Conservation (phyloP, 352 stramenopile species). For the Sclerospora graminicola region DNA sequence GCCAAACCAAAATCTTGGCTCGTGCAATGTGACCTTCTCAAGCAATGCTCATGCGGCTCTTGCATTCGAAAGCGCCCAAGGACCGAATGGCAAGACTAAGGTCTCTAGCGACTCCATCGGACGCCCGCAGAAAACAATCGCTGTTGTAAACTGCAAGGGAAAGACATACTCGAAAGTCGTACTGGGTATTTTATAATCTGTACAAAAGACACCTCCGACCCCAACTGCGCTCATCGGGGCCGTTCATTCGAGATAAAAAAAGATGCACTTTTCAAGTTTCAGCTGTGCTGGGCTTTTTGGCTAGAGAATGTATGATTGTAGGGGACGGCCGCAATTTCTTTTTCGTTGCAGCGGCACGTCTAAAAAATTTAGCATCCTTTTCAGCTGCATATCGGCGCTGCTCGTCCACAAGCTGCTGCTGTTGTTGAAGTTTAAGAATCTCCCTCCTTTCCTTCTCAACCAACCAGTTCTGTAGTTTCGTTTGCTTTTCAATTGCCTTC, state of each 20-base stretch:
- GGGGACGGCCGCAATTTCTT: slow-evolving; percentile 35
- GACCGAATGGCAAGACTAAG: slow-evolving; percentile 24
- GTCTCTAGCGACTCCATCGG: slow-evolving; percentile 50
- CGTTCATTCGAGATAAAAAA: slow-evolving; percentile 11
- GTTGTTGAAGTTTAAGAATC: slow-evolving; percentile 68
- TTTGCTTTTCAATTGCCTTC: slow-evolving; percentile 85
- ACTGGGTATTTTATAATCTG: slow-evolving; percentile 29
- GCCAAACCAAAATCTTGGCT: slow-evolving; percentile 55
- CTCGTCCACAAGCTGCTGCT: slow-evolving; percentile 72
- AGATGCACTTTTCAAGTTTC: slow-evolving; percentile 20
- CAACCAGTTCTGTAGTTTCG: no score
- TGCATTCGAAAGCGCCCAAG: slow-evolving; percentile 46
- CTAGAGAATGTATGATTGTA: neutral
- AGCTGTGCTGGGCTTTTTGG: slow-evolving; percentile 19
- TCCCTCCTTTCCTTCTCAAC: slow-evolving; percentile 89
- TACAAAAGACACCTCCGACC: slow-evolving; percentile 9
- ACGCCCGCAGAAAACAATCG: slow-evolving; percentile 57
- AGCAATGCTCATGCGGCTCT: slow-evolving; percentile 50
- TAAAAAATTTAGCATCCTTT: slow-evolving; percentile 74
- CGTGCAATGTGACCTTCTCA: slow-evolving; percentile 57
- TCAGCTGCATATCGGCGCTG: slow-evolving; percentile 44
- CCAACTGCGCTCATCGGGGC: neutral
- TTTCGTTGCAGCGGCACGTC: slow-evolving; percentile 60
- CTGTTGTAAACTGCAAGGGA: slow-evolving; percentile 41
- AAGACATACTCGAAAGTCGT: slow-evolving; percentile 64